Percentiles rank a stretch among this genome's conserved stretches.
Evolutionary conservation across 1,139 yeast genomes (phyloP).

Genomic region (Groenewaldozyma auringiensis): DNA sequence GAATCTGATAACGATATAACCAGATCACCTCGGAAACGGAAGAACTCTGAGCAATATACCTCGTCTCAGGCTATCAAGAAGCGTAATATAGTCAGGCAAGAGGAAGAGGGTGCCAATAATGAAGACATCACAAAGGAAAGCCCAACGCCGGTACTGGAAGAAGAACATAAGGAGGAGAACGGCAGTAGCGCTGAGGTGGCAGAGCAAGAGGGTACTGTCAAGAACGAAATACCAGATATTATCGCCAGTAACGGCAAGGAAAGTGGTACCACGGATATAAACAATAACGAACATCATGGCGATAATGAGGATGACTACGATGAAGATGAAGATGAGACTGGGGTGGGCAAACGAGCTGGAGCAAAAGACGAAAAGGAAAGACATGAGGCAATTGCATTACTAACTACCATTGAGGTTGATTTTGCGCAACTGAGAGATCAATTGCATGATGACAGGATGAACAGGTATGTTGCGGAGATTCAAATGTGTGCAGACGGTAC

Average conservation of each 20-base stretch:
- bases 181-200: slow-evolving; percentile 5
- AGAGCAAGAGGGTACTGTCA: neutral
- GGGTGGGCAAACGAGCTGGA: neutral
- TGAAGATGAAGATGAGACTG: slow-evolving; percentile 5
- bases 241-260: neutral
- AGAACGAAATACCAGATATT: neutral
- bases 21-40: slow-evolving; percentile 11
- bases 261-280: neutral
- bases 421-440: slow-evolving; percentile 80
- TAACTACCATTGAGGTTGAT: slow-evolving; percentile 71
- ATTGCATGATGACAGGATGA: slow-evolving; percentile 47
- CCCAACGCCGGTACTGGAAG: slow-evolving; percentile 8
- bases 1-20: neutral
- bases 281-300: slow-evolving; percentile 3
- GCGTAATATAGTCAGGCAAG: slow-evolving; percentile 10
- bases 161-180: slow-evolving; percentile 8
- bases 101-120: neutral
- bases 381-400: slow-evolving; percentile 55
- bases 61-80: slow-evolving; percentile 18
- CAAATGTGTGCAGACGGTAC: slow-evolving; percentile 83
- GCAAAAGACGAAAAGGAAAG: slow-evolving; percentile 27
- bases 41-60: slow-evolving; percentile 46
- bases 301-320: slow-evolving; percentile 6
- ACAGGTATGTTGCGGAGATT: slow-evolving; percentile 69
- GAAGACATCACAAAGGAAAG: neutral